phyloP scores from a whole-genome alignment of 2,329 filamentous ascomycete genomes.

The Aspergillus sclerotialis region DNA sequence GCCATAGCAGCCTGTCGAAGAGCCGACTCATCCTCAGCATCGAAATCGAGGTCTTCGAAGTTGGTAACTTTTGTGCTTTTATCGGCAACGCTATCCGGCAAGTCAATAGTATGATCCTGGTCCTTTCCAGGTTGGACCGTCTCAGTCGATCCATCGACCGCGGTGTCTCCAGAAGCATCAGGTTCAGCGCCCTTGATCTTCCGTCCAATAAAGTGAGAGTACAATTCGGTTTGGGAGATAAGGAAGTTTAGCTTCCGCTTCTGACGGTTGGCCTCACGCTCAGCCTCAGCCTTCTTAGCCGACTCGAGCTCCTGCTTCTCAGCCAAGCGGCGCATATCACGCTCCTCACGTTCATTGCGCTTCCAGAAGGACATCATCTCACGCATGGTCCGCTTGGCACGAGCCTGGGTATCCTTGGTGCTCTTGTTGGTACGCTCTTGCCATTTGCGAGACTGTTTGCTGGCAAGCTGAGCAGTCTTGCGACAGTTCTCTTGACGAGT shows the following conservation, averaged over 20 bases:
- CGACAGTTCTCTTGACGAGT: conserved; percentile 93
- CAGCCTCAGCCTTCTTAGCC: conserved; percentile 91
- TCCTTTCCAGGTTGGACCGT: conserved; percentile 24
- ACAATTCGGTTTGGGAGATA: conserved; percentile 96
- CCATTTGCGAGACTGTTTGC: conserved; percentile 96
- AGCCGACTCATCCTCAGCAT: conserved; percentile 81
- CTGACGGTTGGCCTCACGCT: conserved; percentile 93
- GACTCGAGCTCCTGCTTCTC: conserved; percentile 96
- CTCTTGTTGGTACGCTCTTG: conserved; percentile 97
- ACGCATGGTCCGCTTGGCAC: conserved; percentile 95
- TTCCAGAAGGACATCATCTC: conserved; percentile 99
- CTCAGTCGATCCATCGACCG: conserved; percentile 53
- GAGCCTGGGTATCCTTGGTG: conserved; percentile 92
- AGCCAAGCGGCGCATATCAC: conserved; percentile 85
- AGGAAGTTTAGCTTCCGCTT: conserved; percentile 99
- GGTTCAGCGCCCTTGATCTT: conserved; percentile 98
- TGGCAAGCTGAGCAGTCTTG: conserved; percentile 93
- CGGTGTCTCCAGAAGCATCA: conserved; percentile 80
- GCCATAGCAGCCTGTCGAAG: conserved; percentile 81
- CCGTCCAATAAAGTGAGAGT: conserved; percentile 98
- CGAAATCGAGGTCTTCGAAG: conserved; percentile 92
- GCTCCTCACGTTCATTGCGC: conserved; percentile 93
- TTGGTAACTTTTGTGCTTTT: conserved; percentile 71
- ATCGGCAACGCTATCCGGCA: conserved; percentile 42
- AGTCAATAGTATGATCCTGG: conserved; percentile 38